phyloP scores from a whole-genome alignment of 495 filamentous ascomycete genomes.

The Penicillium daleae region DNA sequence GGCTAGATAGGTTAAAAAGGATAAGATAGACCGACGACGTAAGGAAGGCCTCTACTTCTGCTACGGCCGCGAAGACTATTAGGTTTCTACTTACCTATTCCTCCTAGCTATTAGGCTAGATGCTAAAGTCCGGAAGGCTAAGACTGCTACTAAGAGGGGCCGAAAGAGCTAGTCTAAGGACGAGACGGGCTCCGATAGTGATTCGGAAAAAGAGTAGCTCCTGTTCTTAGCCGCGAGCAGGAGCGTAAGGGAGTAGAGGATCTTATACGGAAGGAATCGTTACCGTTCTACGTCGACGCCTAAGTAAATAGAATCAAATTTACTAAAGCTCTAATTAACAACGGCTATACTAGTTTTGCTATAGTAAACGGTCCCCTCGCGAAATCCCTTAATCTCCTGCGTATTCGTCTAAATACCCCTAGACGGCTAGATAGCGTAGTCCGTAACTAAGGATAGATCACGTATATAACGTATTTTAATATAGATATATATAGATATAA shows the following conservation, averaged over 20 bases:
- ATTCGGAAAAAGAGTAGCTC: slow-evolving; percentile 8
- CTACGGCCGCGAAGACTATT: neutral
- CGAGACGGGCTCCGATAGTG: neutral
- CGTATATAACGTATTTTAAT: neutral
- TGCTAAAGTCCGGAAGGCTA: too few species aligned
- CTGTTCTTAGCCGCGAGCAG: slow-evolving; percentile 1
- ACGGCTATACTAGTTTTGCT: neutral
- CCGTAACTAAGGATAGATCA: neutral
- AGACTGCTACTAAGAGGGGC: neutral
- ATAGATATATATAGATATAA: neutral
- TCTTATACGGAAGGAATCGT: neutral
- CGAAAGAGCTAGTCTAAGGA: neutral
- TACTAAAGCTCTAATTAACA: neutral
- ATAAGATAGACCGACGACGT: slow-evolving; percentile 3
- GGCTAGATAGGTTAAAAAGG: slow-evolving; percentile 4
- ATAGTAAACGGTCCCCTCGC: neutral
- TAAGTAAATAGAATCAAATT: slow-evolving; percentile 3
- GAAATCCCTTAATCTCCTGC: slow-evolving; percentile 4
- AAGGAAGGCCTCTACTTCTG: slow-evolving; percentile 7
- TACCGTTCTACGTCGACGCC: neutral
- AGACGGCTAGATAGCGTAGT: neutral
- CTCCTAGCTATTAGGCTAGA: too few species aligned
- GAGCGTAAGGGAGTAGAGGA: neutral
- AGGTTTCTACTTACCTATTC: neutral
- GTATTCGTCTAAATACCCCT: neutral